Evolutionary conservation across 2,329 filamentous ascomycete genomes (phyloP).

Genomic region (Penicillium corylophilum): DNA sequence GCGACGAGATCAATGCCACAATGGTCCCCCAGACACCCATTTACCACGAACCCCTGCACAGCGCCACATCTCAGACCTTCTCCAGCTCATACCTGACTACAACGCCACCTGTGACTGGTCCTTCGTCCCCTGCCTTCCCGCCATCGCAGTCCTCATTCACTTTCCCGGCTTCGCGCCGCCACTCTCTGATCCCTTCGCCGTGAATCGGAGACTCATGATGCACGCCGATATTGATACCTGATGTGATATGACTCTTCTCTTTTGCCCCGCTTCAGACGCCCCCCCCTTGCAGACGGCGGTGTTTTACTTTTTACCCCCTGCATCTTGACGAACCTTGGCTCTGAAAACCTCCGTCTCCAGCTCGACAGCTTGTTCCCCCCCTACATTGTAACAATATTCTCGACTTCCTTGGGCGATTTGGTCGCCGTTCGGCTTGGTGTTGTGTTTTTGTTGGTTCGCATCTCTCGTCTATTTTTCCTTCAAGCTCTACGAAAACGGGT

Average conservation of each 20-base stretch:
- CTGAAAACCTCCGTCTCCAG: neutral
- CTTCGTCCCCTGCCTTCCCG: slow-evolving; percentile 37
- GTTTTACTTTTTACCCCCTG: slow-evolving; percentile 4
- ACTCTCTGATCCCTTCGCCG: slow-evolving; percentile 29
- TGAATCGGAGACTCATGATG: slow-evolving; percentile 10
- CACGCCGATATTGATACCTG: slow-evolving; percentile 12
- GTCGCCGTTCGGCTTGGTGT: slow-evolving; percentile 2
- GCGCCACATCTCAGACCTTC: slow-evolving; percentile 30
- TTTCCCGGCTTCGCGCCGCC: slow-evolving; percentile 28
- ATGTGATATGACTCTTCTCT: slow-evolving; percentile 13
- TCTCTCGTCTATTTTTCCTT: slow-evolving; percentile 1
- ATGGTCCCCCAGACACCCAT: slow-evolving; percentile 23
- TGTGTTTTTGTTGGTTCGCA: slow-evolving; percentile 8
- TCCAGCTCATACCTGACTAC: slow-evolving; percentile 29
- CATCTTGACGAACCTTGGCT: slow-evolving; percentile 3
- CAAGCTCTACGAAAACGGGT: slow-evolving; percentile 16
- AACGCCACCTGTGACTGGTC: slow-evolving; percentile 37
- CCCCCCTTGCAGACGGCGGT: slow-evolving; percentile 17
- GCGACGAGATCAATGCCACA: slow-evolving; percentile 32
- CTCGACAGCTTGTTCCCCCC: slow-evolving; percentile 18
- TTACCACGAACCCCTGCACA: slow-evolving; percentile 24
- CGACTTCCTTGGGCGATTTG: slow-evolving; percentile 8
- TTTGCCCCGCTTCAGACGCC: slow-evolving; percentile 5
- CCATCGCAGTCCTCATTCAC: slow-evolving; percentile 25
- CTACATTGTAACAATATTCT: slow-evolving; percentile 30